Percentiles rank a stretch among this genome's conserved stretches.
Conservation (phyloP, 371 early-diverging fungal genomes). For the Rozella allomycis region DNA sequence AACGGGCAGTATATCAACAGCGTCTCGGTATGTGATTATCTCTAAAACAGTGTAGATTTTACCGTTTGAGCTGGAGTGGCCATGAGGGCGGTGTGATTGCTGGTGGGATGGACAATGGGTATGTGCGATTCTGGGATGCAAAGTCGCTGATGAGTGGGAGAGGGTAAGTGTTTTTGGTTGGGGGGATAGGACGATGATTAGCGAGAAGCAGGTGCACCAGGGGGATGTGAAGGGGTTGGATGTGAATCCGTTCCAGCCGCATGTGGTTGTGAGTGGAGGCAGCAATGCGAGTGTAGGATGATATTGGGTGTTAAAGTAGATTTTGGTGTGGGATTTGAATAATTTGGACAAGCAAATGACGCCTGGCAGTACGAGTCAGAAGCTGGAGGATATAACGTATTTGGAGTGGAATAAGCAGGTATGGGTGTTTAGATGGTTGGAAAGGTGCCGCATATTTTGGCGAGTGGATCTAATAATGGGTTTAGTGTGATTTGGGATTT, state of each 20-base stretch:
- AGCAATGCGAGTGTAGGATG: conserved; percentile 59
- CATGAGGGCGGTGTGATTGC: conserved; percentile 51
- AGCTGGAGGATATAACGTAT: conserved; percentile 64
- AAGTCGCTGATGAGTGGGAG: conserved; percentile 32
- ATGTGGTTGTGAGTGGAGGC: conserved; percentile 72
- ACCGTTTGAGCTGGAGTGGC: conserved; percentile 68
- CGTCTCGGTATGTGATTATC: conserved; percentile 20
- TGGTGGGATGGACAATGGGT: conserved; percentile 86
- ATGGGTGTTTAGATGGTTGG: too few relatives aligned
- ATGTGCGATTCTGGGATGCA: conserved; percentile 70
- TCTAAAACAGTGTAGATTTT: conserved; percentile 27
- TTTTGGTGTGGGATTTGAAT: conserved; percentile 81
- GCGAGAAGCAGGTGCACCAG: conserved; percentile 47
- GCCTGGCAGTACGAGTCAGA: conserved; percentile 49
- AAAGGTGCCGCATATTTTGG: conserved; percentile 77
- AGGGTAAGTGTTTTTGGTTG: conserved; percentile 29
- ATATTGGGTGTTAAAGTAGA: conserved; percentile 12
- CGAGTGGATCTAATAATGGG: conserved; percentile 71
- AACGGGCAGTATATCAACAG: background rate
- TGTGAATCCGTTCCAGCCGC: conserved; percentile 65
- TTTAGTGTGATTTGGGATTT: conserved; percentile 88
- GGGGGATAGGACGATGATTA: too few relatives aligned
- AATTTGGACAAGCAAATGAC: conserved; percentile 62
- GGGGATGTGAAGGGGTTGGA: conserved; percentile 79
- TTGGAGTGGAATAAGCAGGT: conserved; percentile 85